Percentiles rank a stretch among this genome's conserved stretches.
phyloP scores from a whole-genome alignment of 371 early-diverging fungal species.

The Fennellomyces sp. region DNA sequence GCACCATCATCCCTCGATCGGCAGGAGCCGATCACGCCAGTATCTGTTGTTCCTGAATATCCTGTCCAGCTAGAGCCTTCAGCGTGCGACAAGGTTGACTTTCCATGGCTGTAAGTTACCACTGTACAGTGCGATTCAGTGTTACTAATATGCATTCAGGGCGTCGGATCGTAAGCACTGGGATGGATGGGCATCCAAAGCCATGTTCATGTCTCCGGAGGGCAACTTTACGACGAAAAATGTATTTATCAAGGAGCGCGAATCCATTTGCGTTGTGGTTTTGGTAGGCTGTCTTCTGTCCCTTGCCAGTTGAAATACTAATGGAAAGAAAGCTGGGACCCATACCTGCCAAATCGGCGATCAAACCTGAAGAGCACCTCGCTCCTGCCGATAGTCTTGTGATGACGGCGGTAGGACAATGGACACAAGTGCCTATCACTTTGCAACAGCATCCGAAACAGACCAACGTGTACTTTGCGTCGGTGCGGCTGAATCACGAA shows the following conservation, averaged over 20 bases:
- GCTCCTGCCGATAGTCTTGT: constrained; percentile 42
- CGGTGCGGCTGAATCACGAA: constrained; percentile 31
- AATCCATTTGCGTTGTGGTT: constrained; percentile 37
- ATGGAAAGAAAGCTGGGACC: constrained; percentile 42
- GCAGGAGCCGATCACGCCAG: background rate
- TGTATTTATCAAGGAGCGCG: constrained; percentile 28
- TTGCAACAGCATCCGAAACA: constrained; percentile 33
- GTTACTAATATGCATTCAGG: constrained; percentile 15
- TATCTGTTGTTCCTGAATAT: background rate
- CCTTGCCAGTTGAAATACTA: background rate
- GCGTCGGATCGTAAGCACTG: constrained; percentile 39
- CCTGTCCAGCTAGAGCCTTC: no score
- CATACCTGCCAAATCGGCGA: constrained; percentile 32
- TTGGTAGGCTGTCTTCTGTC: constrained; percentile 26
- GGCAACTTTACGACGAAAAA: constrained; percentile 37
- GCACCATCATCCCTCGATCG: background rate
- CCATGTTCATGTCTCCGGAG: constrained; percentile 38
- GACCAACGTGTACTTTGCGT: constrained; percentile 38
- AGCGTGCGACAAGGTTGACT: constrained; percentile 29
- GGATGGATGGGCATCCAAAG: constrained; percentile 42
- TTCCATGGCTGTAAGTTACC: constrained; percentile 32
- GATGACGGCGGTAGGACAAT: constrained; percentile 31
- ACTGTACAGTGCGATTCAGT: background rate
- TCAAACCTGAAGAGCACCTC: constrained; percentile 32
- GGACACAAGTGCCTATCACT: constrained; percentile 24